Evolutionary conservation across 176 grass and related monocot species (phyloP).

Genomic region (Lolium rigidum): DNA sequence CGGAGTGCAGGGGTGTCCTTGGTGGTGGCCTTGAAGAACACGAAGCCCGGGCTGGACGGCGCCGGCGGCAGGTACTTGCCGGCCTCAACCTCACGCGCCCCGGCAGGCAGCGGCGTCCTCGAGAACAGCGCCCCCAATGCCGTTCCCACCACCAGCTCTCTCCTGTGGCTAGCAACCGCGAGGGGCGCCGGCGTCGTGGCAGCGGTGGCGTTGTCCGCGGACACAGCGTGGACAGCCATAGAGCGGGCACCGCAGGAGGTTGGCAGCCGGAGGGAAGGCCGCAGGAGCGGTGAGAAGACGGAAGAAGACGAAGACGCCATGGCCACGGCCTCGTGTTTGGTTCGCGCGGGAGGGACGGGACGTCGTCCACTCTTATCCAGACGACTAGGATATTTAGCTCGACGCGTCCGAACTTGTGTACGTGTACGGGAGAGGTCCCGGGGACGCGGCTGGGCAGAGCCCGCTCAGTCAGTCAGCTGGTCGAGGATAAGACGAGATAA

Average conservation of each 20-base stretch:
- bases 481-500: conserved; percentile 43
- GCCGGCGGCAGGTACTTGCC: conserved; percentile 76
- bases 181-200: conserved; percentile 8
- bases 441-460: conserved; percentile 48
- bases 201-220: conserved; percentile 13
- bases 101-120: conserved; percentile 38
- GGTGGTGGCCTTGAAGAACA: conserved; percentile 77
- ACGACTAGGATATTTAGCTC: conserved; percentile 29
- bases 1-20: conserved; percentile 97
- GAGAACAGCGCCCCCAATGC: conserved; percentile 55
- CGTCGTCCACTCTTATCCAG: conserved; percentile 64
- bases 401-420: background rate
- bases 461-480: conserved; percentile 25
- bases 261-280: conserved; percentile 37
- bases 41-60: conserved; percentile 67
- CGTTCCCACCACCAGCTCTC: conserved; percentile 62
- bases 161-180: conserved; percentile 41
- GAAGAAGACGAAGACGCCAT: conserved; percentile 40
- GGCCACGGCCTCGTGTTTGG: conserved; percentile 33
- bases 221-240: background rate
- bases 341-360: conserved; percentile 42
- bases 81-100: conserved; percentile 80
- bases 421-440: background rate
- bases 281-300: conserved; percentile 44
- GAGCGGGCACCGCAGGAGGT: conserved; percentile 16